These are phyloP conservation scores for Fraxinus greggii DNA, from an alignment of 305 asterid genomes.

Conservation along the genomic window DNA sequence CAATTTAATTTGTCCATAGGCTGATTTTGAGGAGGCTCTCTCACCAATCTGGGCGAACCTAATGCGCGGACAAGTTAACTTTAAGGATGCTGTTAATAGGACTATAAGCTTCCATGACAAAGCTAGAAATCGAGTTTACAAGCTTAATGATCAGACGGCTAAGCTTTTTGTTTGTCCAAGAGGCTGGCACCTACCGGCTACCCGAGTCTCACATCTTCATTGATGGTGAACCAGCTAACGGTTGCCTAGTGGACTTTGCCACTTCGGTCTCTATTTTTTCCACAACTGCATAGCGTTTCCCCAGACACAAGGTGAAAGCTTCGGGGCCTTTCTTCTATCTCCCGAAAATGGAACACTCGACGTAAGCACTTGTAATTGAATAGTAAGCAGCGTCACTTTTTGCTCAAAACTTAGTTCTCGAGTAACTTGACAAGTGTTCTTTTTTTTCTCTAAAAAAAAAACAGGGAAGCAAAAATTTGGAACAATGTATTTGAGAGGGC, in stretches of 20 bases:
- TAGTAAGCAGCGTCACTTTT: neutral
- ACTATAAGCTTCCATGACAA: conserved; percentile 69
- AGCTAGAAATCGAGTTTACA: conserved; percentile 69
- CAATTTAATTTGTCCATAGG: conserved; percentile 25
- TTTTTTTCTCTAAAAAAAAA: neutral
- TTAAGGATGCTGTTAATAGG: conserved; percentile 81
- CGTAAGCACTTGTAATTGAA: conserved; percentile 33
- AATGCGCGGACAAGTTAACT: conserved; percentile 77
- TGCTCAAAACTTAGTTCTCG: neutral
- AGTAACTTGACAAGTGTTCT: neutral
- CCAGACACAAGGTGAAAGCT: conserved; percentile 61
- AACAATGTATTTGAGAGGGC: conserved; percentile 49
- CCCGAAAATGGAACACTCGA: conserved; percentile 91
- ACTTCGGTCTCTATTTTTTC: conserved; percentile 87
- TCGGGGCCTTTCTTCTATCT: conserved; percentile 94
- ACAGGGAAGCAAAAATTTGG: neutral
- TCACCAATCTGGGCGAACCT: conserved; percentile 93
- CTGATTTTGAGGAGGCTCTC: conserved; percentile 78
- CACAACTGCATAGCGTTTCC: conserved; percentile 66
- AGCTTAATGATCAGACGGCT: conserved; percentile 64
- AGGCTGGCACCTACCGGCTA: conserved; percentile 95
- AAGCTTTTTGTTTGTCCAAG: conserved; percentile 91
- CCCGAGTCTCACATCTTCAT: conserved; percentile 87
- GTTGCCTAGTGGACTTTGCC: conserved; percentile 55
- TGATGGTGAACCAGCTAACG: conserved; percentile 86